These are phyloP conservation scores for Psilocybe azurescens DNA, from an alignment of 768 basidiomycete species.

Conservation along the genomic window DNA sequence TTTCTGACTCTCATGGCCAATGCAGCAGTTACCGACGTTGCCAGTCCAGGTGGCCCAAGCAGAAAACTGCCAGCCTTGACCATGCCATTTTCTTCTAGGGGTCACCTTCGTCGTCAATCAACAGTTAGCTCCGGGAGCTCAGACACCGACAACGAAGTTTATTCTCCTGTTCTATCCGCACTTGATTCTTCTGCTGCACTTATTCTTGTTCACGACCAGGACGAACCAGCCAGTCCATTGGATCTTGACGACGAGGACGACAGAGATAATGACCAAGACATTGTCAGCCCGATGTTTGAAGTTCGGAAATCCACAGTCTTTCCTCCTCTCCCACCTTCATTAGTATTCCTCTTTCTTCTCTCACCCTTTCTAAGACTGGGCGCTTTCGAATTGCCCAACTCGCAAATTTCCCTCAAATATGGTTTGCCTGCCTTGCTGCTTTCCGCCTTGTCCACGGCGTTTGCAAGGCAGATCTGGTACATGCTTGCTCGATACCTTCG, in stretches of 20 bases:
- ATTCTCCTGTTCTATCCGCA: constrained; percentile 30
- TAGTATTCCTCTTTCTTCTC: constrained; percentile 73
- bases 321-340: constrained; percentile 59
- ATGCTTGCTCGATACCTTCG: constrained; percentile 77
- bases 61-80: constrained; percentile 21
- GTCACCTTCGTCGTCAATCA: constrained; percentile 19
- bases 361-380: constrained; percentile 75
- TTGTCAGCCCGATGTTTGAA: constrained; percentile 51
- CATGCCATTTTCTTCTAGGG: constrained; percentile 15
- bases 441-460: constrained; percentile 62
- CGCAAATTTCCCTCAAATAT: constrained; percentile 50
- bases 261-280: constrained; percentile 51
- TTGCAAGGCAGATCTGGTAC: constrained; percentile 76
- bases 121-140: constrained; percentile 31
- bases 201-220: constrained; percentile 64
- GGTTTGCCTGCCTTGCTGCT: constrained; percentile 53
- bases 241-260: constrained; percentile 40
- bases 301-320: constrained; percentile 41
- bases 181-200: constrained; percentile 57
- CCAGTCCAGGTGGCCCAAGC: constrained; percentile 14
- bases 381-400: constrained; percentile 63
- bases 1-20: constrained; percentile 23
- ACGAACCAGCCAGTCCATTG: constrained; percentile 48
- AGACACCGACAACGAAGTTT: constrained; percentile 28
- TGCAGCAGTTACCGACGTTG: constrained; percentile 15